phyloP scores from a whole-genome alignment of 345 rosid genomes.

The Gossypium thurberi region DNA sequence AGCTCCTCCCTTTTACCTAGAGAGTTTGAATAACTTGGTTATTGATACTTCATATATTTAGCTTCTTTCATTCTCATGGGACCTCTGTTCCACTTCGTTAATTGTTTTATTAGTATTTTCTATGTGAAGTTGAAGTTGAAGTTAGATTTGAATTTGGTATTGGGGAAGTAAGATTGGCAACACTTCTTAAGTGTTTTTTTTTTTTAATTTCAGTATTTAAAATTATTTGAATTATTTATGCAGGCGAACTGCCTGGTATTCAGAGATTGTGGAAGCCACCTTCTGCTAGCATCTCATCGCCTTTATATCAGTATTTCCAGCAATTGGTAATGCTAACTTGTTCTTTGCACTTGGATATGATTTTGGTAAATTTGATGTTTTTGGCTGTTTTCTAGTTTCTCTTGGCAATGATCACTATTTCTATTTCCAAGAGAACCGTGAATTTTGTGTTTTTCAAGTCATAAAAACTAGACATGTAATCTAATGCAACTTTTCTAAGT shows the following conservation, averaged over 20 bases:
- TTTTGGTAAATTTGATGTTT: not conserved
- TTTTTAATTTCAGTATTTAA: not conserved
- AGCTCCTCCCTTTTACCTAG: slow-evolving; percentile 30
- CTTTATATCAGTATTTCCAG: slow-evolving; percentile 62
- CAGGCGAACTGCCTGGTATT: slow-evolving; percentile 34
- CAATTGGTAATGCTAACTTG: slow-evolving; percentile 43
- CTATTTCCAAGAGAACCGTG: not conserved
- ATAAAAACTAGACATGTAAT: not conserved
- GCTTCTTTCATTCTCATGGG: not conserved
- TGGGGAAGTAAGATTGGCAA: not conserved
- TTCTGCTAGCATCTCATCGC: slow-evolving; percentile 29
- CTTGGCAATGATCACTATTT: not conserved
- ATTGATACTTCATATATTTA: not conserved
- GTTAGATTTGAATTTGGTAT: not conserved
- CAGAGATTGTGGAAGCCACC: slow-evolving; percentile 40
- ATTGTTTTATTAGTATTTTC: not conserved
- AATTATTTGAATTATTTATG: slow-evolving; percentile 9
- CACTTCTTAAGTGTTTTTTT: not conserved
- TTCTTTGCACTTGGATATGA: not conserved
- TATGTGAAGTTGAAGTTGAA: not conserved
- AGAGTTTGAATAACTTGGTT: slow-evolving; percentile 12
- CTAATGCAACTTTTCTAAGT: not conserved
- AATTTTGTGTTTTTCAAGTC: not conserved
- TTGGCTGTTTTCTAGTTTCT: not conserved
- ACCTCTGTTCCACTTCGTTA: not conserved